Evolutionary conservation across 306 rosid species (phyloP).

Genomic region (Heteromeles arbutifolia): DNA sequence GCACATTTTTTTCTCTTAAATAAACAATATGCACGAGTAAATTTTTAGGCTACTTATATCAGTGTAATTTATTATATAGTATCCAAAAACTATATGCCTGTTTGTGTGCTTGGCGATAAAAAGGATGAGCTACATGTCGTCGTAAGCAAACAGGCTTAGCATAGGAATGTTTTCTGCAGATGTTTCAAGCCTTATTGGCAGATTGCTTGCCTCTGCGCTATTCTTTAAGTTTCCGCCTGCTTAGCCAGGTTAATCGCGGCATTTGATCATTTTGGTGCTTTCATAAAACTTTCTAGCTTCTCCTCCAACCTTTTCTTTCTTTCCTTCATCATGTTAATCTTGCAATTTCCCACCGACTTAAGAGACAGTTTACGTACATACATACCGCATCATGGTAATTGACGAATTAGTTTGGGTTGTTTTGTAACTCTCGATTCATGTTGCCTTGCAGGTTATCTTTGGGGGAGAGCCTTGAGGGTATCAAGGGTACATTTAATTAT

Average conservation of each 20-base stretch:
- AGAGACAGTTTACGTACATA: not conserved
- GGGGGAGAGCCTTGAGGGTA: conserved; percentile 83
- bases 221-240: not conserved
- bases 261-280: not conserved
- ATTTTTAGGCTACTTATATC: not conserved
- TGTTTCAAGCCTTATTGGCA: not conserved
- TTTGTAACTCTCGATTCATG: conserved; percentile 1
- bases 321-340: not conserved
- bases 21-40: not conserved
- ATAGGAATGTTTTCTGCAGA: not conserved
- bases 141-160: not conserved
- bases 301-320: not conserved
- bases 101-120: not conserved
- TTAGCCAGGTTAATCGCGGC: not conserved
- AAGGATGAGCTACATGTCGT: not conserved
- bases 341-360: not conserved
- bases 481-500: conserved; percentile 62
- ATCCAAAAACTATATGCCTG: not conserved
- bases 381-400: not conserved
- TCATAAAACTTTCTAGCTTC: not conserved
- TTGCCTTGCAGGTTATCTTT: conserved; percentile 56
- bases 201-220: not conserved
- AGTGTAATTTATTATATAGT: not conserved
- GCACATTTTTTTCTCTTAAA: too few relatives aligned
- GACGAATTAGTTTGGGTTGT: not conserved